phyloP scores from a whole-genome alignment of 305 asterid species.

The Plantago coronopus region DNA sequence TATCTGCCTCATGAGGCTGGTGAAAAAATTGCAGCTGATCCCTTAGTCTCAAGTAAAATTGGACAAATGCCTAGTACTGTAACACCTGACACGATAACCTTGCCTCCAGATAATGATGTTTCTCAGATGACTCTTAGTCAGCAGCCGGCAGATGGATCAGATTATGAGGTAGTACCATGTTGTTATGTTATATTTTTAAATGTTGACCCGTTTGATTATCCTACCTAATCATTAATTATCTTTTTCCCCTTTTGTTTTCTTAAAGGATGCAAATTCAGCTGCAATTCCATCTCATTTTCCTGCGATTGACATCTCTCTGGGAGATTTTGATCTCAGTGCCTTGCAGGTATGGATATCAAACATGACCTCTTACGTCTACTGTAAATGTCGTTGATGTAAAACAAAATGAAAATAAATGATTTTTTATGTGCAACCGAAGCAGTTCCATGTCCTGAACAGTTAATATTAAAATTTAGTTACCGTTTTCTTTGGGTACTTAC shows the following conservation, averaged over 20 bases:
- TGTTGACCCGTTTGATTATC: neutral
- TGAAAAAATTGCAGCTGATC: slow-evolving; percentile 35
- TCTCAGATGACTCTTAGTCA: slow-evolving; percentile 44
- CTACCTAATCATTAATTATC: neutral
- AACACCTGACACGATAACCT: slow-evolving; percentile 42
- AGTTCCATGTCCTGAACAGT: slow-evolving; percentile 14
- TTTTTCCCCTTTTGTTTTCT: no score
- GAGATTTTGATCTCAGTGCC: slow-evolving; percentile 56
- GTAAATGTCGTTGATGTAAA: neutral
- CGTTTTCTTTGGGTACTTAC: slow-evolving; percentile 23
- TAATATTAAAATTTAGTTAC: neutral
- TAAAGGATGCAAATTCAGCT: slow-evolving; percentile 62
- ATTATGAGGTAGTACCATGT: slow-evolving; percentile 48
- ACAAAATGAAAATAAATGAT: no score
- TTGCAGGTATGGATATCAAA: slow-evolving; percentile 53
- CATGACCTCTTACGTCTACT: neutral
- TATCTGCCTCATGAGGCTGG: slow-evolving; percentile 40
- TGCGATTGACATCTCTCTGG: slow-evolving; percentile 47
- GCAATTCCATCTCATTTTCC: slow-evolving; percentile 47
- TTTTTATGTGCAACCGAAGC: no score
- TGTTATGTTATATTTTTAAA: slow-evolving; percentile 1
- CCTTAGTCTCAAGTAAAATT: slow-evolving; percentile 35
- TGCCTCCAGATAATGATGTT: slow-evolving; percentile 56
- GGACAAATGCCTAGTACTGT: slow-evolving; percentile 33
- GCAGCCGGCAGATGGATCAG: slow-evolving; percentile 44